Evolutionary conservation across 1,284 basidiomycete species (phyloP), one percentile per base, ranked within the genome.

Genomic region (Takashimella tepidaria): DNA sequence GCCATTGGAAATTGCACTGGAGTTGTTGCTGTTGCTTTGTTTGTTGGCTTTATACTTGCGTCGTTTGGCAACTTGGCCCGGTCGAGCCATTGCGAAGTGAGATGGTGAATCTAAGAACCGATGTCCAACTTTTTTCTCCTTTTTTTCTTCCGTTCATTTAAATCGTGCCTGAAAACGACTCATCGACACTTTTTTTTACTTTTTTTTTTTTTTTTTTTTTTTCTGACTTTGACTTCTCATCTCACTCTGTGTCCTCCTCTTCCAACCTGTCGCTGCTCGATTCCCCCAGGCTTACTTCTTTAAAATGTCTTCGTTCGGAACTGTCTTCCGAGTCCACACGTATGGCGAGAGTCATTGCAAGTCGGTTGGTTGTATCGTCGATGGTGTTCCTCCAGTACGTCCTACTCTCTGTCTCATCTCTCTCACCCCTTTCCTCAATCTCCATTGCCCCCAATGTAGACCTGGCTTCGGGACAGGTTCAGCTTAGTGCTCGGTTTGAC

Each of bases 331-430:
- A 50, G 95, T 98, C 41, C 93, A 93, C 56, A 99, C 96, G 58
- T 98, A 89, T 72, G 96, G 96, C 61, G 96, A 99, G 80, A 92
- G 88, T 57, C 96, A 99, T 73, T 98, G 96, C 76, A 84, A 89
- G 55, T 95, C 91, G 3, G 95, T 98, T 37, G 96, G 96, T 31
- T 92, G 90, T 56, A 98, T 99, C 77, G 86, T 98, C 68, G 96
- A 98, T 72, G 95, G 95, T 45, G 89, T 91, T 63, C 95, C 96
- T 51, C 93, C 96, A 40, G 90, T 92, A 73, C 56, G 84, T 76
- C 40, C n/a, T n/a, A n/a, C n/a, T n/a, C n/a, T n/a, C n/a, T n/a
- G n/a, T n/a, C n/a, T n/a, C n/a, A n/a, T n/a, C n/a, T n/a, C 3
- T 16, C n/a, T n/a, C n/a, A n/a, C n/a, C n/a, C n/a, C n/a, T n/a